Evolutionary conservation across 148 eudicot species (phyloP).

Genomic region (Rhododendron kiyosumense): DNA sequence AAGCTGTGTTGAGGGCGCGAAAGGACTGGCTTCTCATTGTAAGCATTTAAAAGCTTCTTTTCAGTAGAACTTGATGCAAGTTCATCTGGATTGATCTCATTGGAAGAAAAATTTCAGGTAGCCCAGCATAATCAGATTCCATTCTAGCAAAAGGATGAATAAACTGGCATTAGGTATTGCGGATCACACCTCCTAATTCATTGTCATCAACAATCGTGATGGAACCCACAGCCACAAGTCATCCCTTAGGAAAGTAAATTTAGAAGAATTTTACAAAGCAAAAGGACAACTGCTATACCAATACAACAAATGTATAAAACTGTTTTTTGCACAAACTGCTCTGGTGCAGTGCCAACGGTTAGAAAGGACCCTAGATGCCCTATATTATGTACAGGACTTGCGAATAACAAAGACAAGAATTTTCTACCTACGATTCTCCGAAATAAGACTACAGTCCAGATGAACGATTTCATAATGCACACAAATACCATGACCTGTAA

Average conservation of each 20-base stretch:
- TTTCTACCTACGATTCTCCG: neutral
- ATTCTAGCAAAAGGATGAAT: too few species aligned
- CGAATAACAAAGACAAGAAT: neutral
- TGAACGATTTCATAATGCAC: neutral
- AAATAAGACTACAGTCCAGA: neutral
- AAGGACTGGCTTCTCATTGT: too few species aligned
- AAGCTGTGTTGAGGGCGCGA: too few species aligned
- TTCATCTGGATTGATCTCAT: too few species aligned
- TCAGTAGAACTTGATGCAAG: too few species aligned
- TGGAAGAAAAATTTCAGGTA: too few species aligned
- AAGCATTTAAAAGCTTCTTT: too few species aligned
- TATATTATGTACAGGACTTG: neutral
- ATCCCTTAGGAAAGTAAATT: neutral
- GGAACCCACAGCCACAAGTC: neutral
- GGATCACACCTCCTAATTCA: too few species aligned
- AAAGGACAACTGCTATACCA: neutral
- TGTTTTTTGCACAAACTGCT: neutral
- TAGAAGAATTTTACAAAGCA: neutral
- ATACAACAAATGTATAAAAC: neutral
- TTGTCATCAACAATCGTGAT: too few species aligned
- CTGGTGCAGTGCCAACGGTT: neutral
- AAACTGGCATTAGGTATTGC: too few species aligned
- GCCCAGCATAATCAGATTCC: too few species aligned
- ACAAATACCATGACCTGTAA: neutral
- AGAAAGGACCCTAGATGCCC: neutral